These are phyloP conservation scores for Senecio squalidus DNA, from an alignment of 140 eudicot species.

Conservation along the genomic window DNA sequence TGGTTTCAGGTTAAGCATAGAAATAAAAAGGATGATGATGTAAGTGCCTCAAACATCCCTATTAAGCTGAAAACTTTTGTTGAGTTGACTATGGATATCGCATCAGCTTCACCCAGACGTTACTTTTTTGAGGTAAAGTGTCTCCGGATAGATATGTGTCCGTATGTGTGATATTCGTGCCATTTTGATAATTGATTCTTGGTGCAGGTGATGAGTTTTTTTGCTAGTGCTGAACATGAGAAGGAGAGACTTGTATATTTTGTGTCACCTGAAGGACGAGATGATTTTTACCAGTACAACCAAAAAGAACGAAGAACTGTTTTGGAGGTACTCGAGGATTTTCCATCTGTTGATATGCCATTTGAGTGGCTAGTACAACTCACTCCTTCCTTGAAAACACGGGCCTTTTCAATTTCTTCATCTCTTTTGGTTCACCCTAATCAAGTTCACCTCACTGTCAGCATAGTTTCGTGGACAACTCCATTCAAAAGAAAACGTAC, in stretches of 20 bases:
- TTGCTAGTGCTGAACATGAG: conserved; percentile 85
- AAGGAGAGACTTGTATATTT: conserved; percentile 88
- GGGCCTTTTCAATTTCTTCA: conserved; percentile 89
- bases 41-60: conserved; percentile 27
- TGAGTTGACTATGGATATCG: conserved; percentile 78
- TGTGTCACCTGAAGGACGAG: conserved; percentile 97
- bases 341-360: conserved; percentile 90
- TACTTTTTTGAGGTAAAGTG: conserved; percentile 83
- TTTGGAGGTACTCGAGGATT: conserved; percentile 91
- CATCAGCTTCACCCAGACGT: conserved; percentile 94
- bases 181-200: not conserved
- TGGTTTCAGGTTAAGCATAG: conserved; percentile 48
- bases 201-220: conserved; percentile 78
- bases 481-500: conserved; percentile 80
- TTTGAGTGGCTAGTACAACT: conserved; percentile 94
- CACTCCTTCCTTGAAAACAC: conserved; percentile 69
- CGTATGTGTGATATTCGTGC: not conserved
- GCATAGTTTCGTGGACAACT: conserved; percentile 81
- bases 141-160: not conserved
- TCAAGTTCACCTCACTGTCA: conserved; percentile 86
- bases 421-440: conserved; percentile 75
- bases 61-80: conserved; percentile 61
- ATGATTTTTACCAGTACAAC: conserved; percentile 82
- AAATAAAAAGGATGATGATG: conserved; percentile 27
- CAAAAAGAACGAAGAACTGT: conserved; percentile 91